Base-by-base conservation (phyloP, 2,329 filamentous ascomycete species). In the Colletotrichum liriopes region DNA sequence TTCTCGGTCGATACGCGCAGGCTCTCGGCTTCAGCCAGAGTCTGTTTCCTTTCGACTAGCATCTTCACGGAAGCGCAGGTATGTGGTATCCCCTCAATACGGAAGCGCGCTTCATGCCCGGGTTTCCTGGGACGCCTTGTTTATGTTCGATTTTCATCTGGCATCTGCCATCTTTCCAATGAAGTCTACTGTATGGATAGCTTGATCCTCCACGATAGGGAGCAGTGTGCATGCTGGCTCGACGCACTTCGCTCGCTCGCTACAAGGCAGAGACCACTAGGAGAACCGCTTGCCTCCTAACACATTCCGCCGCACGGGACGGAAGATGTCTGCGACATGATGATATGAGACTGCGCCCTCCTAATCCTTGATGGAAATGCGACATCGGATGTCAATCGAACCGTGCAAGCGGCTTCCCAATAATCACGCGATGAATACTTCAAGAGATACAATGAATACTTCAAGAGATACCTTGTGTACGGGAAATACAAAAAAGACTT, bases 401-500 rank as follows among this genome's bases (percentile, higher is more conserved):
- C 14, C 16, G 9, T 20, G 7, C 49, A 32, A 23, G 16, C 26
- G 16, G 12, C 54, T 58, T 26, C 8, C 14, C 14, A 14, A 2
- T 7, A 12, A 12, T 2, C 6, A 23, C 12, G 9, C 23, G 23
- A 9, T 11, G 2, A 5, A 16, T 26, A 12, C 16, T 18, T 14
- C 39, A 20, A 26, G 18, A 9, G 39, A 7, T 43, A 45, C 32
- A 26, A 9, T 11, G 2, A 5, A 23, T 26, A 12, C 23, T 18
- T 14, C 39, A 20, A 26, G 18, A 9, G 39, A 7, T 43, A 45
- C 32, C 23, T 9, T 18, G 23, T 32, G 54, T 20, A 41, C 9
- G 23, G 1, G 61, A 35, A 26, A 60, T 43, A 61, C 47, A 39
- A 61, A 70, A 66, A 67, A 71, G 47, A 26, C 47, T 71, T 67